Base-by-base conservation (phyloP, 345 rosid genomes). In the Cochlearia excelsa region DNA sequence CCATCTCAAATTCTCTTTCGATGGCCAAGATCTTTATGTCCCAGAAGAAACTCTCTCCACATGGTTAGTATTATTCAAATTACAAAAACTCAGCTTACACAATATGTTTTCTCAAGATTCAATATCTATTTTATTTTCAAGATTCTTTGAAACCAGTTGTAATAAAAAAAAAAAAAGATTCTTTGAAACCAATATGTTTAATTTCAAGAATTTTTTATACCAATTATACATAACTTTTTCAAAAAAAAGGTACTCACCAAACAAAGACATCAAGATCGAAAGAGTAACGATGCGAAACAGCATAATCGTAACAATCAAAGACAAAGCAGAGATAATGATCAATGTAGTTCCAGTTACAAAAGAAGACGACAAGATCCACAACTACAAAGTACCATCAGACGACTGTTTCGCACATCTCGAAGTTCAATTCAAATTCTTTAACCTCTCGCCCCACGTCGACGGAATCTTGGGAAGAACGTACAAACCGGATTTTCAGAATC, bases 391-490 rank as follows among this genome's bases (percentile, higher is more conserved):
- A n/a, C 83, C 85, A 11, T 51, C 48, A 1, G 7, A 80, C 35
- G 69, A 84, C 67, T 80, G 84, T 46, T 81, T 87, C 30, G 81
- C 78, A 29, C 89, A 84, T 74, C 60, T 82, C 61, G 81, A 84
- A 38, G 78, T 81, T 16, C 85, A 80, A 48, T 80, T 83, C 63
- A 77, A 69, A 37, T 83, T 83, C 71, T 60, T 45, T 0, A 64
- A 76, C 61, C 49, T 81, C 4, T 84, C 87, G 6, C 57, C 82
- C 1, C 63, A 75, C 47, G 79, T 80, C 7, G 80, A 84, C 31
- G 87, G 86, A 61, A 83, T 80, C 40, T 73, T 84, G 26, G 92
- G 89, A 37, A 71, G 81, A 70, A 87, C 86, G 26, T 70, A 77
- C 55, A 58, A 63, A 56, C 85, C 81, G 0, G 74, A 79, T 73